Percentiles rank a stretch among this genome's conserved stretches.
phyloP scores from a whole-genome alignment of 345 rosid genomes.

The Pelargonium nanum region DNA sequence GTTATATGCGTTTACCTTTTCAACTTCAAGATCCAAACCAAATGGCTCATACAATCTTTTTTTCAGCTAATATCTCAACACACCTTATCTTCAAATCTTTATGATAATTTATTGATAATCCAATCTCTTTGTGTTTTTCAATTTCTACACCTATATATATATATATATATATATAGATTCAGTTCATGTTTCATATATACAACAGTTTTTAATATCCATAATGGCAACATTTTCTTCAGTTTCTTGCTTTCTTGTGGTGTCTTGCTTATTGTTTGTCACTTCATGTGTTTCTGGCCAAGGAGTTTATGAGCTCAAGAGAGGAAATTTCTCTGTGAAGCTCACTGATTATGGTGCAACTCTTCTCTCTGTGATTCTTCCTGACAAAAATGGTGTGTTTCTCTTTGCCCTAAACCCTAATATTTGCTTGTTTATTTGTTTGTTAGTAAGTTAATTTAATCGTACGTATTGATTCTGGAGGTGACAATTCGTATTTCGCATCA shows the following conservation, averaged over 20 bases:
- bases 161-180: too few species aligned
- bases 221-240: not conserved
- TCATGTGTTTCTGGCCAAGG: slow-evolving; percentile 3
- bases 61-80: too few species aligned
- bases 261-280: not conserved
- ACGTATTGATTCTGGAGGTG: too few species aligned
- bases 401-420: not conserved
- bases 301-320: slow-evolving; percentile 35
- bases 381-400: slow-evolving; percentile 35
- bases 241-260: not conserved
- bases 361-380: slow-evolving; percentile 50
- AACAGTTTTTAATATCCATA: not conserved
- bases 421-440: not conserved
- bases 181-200: not conserved
- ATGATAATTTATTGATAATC: too few species aligned
- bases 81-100: not conserved
- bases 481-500: too few species aligned
- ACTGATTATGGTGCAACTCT: slow-evolving; percentile 65
- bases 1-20: not conserved
- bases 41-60: too few species aligned
- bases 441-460: not conserved
- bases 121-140: too few species aligned
- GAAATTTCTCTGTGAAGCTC: slow-evolving; percentile 34
- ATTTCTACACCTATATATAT: not conserved
- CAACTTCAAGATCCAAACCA: not conserved